These are phyloP conservation scores for Hymenoscyphus scutula DNA, from an alignment of 2,329 filamentous ascomycete species.

Conservation along the genomic window DNA sequence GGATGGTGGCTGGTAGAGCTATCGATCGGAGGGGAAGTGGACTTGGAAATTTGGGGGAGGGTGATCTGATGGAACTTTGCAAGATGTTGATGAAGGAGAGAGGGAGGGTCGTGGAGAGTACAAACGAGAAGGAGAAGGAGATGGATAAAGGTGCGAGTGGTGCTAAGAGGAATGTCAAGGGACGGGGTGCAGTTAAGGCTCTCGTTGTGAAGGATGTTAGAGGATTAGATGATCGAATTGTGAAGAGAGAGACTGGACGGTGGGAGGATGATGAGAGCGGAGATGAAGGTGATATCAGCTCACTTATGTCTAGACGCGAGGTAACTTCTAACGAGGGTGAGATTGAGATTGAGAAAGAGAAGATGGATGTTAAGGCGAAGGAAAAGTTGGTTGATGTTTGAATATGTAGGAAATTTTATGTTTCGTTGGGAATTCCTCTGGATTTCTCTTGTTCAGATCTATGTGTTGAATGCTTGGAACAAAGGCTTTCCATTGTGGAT, in stretches of 20 bases:
- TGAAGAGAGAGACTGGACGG: conserved; percentile 19
- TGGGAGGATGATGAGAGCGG: conserved; percentile 30
- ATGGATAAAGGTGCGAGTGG: neutral
- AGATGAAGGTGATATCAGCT: conserved; percentile 10
- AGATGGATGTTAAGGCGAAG: conserved; percentile 8
- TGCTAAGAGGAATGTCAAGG: conserved; percentile 8
- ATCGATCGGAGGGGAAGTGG: neutral
- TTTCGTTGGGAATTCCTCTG: neutral
- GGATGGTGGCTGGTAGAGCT: neutral
- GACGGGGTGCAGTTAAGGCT: neutral
- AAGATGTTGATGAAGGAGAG: conserved; percentile 19
- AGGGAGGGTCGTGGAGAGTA: conserved; percentile 11
- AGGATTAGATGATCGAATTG: conserved; percentile 23
- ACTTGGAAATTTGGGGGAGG: neutral
- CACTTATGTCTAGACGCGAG: conserved; percentile 2
- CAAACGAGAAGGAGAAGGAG: conserved; percentile 10
- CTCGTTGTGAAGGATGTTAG: neutral
- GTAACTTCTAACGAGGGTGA: conserved; percentile 2
- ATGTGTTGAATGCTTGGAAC: neutral
- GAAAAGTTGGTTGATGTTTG: conserved; percentile 31
- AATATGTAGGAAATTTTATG: neutral
- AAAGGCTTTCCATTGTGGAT: too few relatives aligned
- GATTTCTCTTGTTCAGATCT: neutral
- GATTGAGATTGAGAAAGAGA: conserved; percentile 13
- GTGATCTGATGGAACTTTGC: conserved; percentile 17